Evolutionary conservation across 2,329 filamentous ascomycete species (phyloP).

Genomic region (Talaromyces sp.): DNA sequence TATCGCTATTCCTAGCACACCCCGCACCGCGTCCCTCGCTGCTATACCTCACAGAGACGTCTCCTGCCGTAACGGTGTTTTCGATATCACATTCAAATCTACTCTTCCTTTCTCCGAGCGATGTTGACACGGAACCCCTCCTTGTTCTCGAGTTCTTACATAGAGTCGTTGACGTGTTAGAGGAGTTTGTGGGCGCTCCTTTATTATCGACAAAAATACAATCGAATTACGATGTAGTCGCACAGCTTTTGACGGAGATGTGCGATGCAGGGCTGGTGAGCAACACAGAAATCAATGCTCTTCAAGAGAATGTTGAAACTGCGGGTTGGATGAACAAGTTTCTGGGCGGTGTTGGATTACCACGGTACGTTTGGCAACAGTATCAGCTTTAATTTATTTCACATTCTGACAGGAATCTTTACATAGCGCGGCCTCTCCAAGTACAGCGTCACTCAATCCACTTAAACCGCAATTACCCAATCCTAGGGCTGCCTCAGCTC

Average conservation of each 20-base stretch:
- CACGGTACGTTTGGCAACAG: slow-evolving; percentile 52
- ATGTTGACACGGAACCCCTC: slow-evolving; percentile 81
- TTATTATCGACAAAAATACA: slow-evolving; percentile 84
- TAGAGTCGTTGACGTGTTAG: slow-evolving; percentile 83
- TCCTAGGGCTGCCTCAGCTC: slow-evolving; percentile 29
- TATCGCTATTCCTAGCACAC: slow-evolving; percentile 84
- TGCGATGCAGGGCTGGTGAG: slow-evolving; percentile 87
- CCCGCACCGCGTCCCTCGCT: slow-evolving; percentile 76
- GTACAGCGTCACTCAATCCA: slow-evolving; percentile 37
- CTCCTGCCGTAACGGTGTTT: slow-evolving; percentile 83
- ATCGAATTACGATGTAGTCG: slow-evolving; percentile 85
- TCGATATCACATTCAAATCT: slow-evolving; percentile 83
- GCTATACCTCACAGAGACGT: slow-evolving; percentile 76
- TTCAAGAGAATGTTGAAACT: slow-evolving; percentile 87
- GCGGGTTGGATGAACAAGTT: slow-evolving; percentile 87
- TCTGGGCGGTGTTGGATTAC: slow-evolving; percentile 79
- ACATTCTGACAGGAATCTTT: neutral
- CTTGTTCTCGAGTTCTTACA: slow-evolving; percentile 92
- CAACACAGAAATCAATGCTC: slow-evolving; percentile 88
- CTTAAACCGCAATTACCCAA: slow-evolving; percentile 40
- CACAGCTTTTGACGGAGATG: slow-evolving; percentile 91
- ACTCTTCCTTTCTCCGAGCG: slow-evolving; percentile 79
- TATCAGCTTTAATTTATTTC: neutral
- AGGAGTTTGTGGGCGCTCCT: slow-evolving; percentile 89
- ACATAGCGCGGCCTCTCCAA: slow-evolving; percentile 37